These are phyloP conservation scores for Coleophoma cylindrospora DNA, from an alignment of 2,329 filamentous ascomycete genomes.

Conservation along the genomic window DNA sequence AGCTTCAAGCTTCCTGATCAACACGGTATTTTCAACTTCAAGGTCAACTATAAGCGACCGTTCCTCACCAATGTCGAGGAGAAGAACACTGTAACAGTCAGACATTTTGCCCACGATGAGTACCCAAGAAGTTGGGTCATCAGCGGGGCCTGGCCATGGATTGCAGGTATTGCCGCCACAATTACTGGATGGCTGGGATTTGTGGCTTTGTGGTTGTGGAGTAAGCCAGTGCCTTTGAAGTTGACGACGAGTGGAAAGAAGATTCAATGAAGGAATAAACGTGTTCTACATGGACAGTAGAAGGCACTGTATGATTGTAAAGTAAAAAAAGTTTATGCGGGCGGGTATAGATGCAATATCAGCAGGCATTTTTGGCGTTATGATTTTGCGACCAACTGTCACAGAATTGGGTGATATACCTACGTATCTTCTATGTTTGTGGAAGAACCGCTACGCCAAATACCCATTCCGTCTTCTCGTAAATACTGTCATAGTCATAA, in stretches of 20 bases:
- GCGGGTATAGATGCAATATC: neutral
- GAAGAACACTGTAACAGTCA: conserved; percentile 90
- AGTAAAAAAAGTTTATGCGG: neutral
- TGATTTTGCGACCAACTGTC: too few species aligned
- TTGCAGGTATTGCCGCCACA: conserved; percentile 80
- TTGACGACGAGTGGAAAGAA: conserved; percentile 32
- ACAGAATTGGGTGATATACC: too few species aligned
- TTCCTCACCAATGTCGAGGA: conserved; percentile 87
- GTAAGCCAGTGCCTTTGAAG: conserved; percentile 43
- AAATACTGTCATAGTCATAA: too few species aligned
- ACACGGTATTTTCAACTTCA: conserved; percentile 99
- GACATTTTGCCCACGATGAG: conserved; percentile 96
- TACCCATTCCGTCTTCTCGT: too few species aligned
- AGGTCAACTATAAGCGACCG: conserved; percentile 93
- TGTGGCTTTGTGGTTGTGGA: conserved; percentile 83
- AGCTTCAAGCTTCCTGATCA: conserved; percentile 87
- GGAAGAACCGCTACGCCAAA: too few species aligned
- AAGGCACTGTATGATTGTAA: neutral
- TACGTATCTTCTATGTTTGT: too few species aligned
- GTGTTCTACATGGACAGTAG: neutral
- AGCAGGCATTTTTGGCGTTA: neutral
- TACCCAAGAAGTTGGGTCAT: conserved; percentile 90
- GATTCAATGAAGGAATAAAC: conserved; percentile 23
- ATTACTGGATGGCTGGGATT: conserved; percentile 81
- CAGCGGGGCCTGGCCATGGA: conserved; percentile 90